These are phyloP conservation scores for Terana coerulea DNA, from an alignment of 768 basidiomycete genomes.

Conservation along the genomic window DNA sequence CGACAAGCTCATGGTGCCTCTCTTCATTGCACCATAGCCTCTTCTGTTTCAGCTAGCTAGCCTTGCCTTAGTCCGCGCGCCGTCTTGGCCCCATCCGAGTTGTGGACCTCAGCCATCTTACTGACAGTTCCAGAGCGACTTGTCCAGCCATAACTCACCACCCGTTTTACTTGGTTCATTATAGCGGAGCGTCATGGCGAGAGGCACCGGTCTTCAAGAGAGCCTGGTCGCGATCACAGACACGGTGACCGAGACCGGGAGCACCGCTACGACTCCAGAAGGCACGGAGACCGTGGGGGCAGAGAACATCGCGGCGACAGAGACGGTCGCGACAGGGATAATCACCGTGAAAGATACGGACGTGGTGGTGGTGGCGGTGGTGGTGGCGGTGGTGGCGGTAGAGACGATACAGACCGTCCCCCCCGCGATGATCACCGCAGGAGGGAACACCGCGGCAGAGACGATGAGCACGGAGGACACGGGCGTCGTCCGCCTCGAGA, in stretches of 20 bases:
- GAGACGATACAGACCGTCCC: constrained; percentile 20
- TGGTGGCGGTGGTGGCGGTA: constrained; percentile 15
- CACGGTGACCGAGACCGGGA: constrained; percentile 32
- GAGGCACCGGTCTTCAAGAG: constrained; percentile 38
- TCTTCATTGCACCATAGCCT: constrained; percentile 38
- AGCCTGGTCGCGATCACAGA: constrained; percentile 24
- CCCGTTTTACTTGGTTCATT: constrained; percentile 37
- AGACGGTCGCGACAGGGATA: constrained; percentile 9
- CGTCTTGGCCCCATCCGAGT: constrained; percentile 9
- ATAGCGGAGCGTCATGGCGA: constrained; percentile 52
- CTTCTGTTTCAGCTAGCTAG: constrained; percentile 65
- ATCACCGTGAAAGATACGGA: constrained; percentile 23
- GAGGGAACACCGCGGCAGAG: constrained; percentile 31
- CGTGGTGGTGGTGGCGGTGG: constrained; percentile 18
- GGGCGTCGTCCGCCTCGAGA: constrained; percentile 27
- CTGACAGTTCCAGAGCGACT: constrained; percentile 31
- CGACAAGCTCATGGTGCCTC: constrained; percentile 62
- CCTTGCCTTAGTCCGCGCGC: constrained; percentile 23
- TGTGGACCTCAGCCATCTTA: constrained; percentile 20
- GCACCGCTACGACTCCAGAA: constrained; percentile 16
- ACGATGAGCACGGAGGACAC: constrained; percentile 29
- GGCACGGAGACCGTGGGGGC: constrained; percentile 25
- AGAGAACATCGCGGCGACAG: constrained; percentile 22
- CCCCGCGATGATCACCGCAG: constrained; percentile 39
- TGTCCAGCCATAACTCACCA: constrained; percentile 23